Percentiles rank a stretch among this genome's conserved stretches.
Conservation (phyloP, 2,329 filamentous ascomycete species). For the Teratosphaeria destructans region DNA sequence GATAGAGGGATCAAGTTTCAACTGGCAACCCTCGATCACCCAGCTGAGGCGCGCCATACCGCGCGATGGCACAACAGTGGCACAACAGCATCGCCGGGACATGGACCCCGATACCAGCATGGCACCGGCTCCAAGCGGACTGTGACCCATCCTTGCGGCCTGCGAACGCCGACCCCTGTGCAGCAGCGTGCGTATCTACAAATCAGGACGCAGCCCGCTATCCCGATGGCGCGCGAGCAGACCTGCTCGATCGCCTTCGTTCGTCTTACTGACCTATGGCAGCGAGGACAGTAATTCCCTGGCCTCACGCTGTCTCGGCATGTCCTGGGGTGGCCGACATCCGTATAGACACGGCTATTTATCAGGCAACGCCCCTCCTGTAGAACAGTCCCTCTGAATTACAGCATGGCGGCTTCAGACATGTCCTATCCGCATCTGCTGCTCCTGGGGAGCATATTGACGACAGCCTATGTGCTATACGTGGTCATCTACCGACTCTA, state of each 20-base stretch:
- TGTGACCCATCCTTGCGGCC: not conserved
- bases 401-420: not conserved
- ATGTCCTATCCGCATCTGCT: not conserved
- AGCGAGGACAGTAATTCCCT: not conserved
- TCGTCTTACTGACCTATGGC: not conserved
- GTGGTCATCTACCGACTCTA: constrained; percentile 28
- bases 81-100: not conserved
- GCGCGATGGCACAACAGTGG: too few species aligned
- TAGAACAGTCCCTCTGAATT: not conserved
- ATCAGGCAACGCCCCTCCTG: not conserved
- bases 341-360: not conserved
- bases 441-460: not conserved
- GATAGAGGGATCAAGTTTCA: too few species aligned
- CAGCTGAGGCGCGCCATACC: too few species aligned
- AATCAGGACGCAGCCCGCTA: not conserved
- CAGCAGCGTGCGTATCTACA: not conserved
- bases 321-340: not conserved
- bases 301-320: not conserved
- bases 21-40: too few species aligned
- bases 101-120: not conserved
- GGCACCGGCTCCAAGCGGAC: not conserved
- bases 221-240: not conserved
- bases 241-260: not conserved
- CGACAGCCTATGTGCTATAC: not conserved
- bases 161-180: not conserved